A percentile compares a stretch with the other conserved stretches of the same genome.
Evolutionary conservation across 2,329 filamentous ascomycete species (phyloP).

Genomic region (Amauroascus verrucosus): DNA sequence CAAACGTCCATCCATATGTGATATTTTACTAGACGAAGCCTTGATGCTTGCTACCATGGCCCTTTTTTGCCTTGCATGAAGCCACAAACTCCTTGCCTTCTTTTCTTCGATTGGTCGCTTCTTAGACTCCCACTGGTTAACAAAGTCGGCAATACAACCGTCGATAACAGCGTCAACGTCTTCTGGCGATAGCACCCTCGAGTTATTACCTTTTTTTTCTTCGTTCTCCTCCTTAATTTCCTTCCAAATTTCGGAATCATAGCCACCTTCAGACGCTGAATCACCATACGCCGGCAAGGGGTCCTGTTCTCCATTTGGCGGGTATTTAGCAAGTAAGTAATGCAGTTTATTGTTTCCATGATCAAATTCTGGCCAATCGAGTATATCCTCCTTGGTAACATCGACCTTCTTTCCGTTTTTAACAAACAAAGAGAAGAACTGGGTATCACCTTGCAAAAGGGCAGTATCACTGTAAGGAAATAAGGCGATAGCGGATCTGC

Average conservation of each 20-base stretch:
- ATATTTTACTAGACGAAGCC: conserved; percentile 35
- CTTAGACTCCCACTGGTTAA: conserved; percentile 47
- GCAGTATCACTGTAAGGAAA: conserved; percentile 22
- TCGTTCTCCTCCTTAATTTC: conserved; percentile 52
- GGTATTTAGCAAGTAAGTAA: conserved; percentile 37
- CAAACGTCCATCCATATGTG: conserved; percentile 44
- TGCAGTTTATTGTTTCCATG: conserved; percentile 20
- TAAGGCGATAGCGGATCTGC: conserved; percentile 20
- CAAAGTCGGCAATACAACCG: conserved; percentile 43
- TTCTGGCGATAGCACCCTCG: conserved; percentile 30
- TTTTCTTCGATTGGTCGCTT: conserved; percentile 47
- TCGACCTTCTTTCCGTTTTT: conserved; percentile 19
- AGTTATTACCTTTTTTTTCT: conserved; percentile 21
- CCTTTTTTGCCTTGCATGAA: conserved; percentile 38
- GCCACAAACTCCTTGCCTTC: conserved; percentile 55
- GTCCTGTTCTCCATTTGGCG: conserved; percentile 30
- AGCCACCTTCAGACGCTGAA: conserved; percentile 43
- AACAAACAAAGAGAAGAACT: conserved; percentile 26
- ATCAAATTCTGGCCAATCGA: conserved; percentile 24
- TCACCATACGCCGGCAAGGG: conserved; percentile 46
- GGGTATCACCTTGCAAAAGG: conserved; percentile 13
- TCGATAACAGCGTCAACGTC: conserved; percentile 47
- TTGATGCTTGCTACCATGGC: conserved; percentile 37
- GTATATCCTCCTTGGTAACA: conserved; percentile 22
- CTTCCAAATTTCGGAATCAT: conserved; percentile 49